Evolutionary conservation across 441 rosid genomes (phyloP).

Genomic region (Populus hybrid): DNA sequence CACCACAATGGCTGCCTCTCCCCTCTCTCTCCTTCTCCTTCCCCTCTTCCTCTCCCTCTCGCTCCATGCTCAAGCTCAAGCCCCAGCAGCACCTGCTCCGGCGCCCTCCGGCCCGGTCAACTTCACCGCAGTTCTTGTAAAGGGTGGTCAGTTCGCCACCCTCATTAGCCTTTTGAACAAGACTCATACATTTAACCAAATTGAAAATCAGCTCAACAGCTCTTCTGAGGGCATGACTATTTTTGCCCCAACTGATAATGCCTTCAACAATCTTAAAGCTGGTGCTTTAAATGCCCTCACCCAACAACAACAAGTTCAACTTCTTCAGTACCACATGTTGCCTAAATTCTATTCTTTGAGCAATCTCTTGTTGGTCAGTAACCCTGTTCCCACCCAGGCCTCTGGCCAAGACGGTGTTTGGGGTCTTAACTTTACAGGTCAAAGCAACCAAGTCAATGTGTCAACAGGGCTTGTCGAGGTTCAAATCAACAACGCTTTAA

Average conservation of each 20-base stretch:
- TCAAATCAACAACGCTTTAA: constrained; percentile 48
- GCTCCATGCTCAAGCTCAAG: constrained; percentile 28
- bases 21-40: constrained; percentile 16
- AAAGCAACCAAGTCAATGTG: constrained; percentile 61
- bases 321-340: constrained; percentile 49
- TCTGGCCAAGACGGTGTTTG: constrained; percentile 41
- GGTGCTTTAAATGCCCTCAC: constrained; percentile 44
- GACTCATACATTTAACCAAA: constrained; percentile 48
- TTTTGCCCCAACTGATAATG: constrained; percentile 72
- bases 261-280: constrained; percentile 50
- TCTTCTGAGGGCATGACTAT: constrained; percentile 67
- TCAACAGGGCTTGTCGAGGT: constrained; percentile 53
- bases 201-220: constrained; percentile 52
- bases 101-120: constrained; percentile 46
- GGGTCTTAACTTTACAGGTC: constrained; percentile 63
- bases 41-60: constrained; percentile 29
- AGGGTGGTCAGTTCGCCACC: constrained; percentile 49
- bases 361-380: constrained; percentile 52
- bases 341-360: constrained; percentile 49
- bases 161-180: constrained; percentile 42
- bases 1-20: constrained; percentile 28
- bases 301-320: constrained; percentile 44
- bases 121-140: constrained; percentile 54
- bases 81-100: constrained; percentile 42
- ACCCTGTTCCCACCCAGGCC: constrained; percentile 62